Base-by-base conservation (phyloP, 352 stramenopile species). In the Blastocystis sp. region DNA sequence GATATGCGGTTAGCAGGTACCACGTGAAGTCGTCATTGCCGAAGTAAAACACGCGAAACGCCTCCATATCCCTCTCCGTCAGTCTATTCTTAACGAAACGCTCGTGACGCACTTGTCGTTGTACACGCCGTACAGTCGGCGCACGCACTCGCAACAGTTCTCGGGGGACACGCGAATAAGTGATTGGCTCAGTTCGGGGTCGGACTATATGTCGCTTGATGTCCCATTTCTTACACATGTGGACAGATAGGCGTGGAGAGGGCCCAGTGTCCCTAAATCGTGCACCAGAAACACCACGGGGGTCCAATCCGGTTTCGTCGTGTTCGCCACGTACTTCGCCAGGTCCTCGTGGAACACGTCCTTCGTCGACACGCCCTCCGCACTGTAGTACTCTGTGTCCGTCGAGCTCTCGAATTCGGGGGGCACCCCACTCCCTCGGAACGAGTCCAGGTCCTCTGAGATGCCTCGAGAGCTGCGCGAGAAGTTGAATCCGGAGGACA, bases 21-120 rank as follows among this genome's bases (percentile, higher is more conserved):
- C 74, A 85, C 9, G 74, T 45, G 41, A 67, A 85, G 12, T 21
- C 35, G 60, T 85, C 74, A 39, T 41, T 85, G 26, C 74, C 74
- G 55, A 85, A 85, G 45, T 50, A 85, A 26, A 50, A 37, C 33
- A 67, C n/a, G 37, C 74, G 74, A 3, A 85, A 59, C n/a, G 51
- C 50, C 33, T 85, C 74, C 2, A 85, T 10, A 29, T 85, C 74
- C 16, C 51, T 51, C n/a, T 85, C 74, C 12, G 21, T 85, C 19
- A 63, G 24, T 67, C 74, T 85, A 70, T n/a, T 31, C 1, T 55
- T 67, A 29, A 85, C 3, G 3, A 37, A 9, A 4, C 24, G 1
- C 2, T 10, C 1, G 51, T 16, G 55, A 10, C 12, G 0, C 45
- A 85, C 74, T 50, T 62, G 26, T 85, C 74, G n/a, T n/a, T 59